phyloP scores from a whole-genome alignment of 306 rosid genomes.

The Senna siamea region DNA sequence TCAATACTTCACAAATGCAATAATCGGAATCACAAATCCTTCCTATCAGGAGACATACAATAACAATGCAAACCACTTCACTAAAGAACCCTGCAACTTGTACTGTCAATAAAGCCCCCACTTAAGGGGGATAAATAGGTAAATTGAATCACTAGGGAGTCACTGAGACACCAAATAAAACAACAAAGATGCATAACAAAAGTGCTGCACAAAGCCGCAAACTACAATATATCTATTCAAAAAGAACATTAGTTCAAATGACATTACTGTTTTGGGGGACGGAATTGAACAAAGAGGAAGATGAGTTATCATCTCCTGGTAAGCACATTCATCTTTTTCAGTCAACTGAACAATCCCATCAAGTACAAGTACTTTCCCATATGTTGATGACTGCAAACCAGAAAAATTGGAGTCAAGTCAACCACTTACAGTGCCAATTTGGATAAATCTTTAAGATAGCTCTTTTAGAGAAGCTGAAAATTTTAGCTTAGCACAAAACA shows the following conservation, averaged over 20 bases:
- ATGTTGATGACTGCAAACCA: constrained; percentile 64
- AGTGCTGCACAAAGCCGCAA: neutral
- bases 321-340: constrained; percentile 95
- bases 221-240: neutral
- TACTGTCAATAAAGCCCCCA: too few relatives aligned
- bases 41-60: neutral
- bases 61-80: neutral
- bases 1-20: neutral
- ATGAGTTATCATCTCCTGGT: constrained; percentile 97
- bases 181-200: neutral
- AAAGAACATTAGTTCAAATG: constrained; percentile 16
- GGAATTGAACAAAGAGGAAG: constrained; percentile 93
- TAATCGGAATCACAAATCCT: neutral
- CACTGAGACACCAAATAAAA: neutral
- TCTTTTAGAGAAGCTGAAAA: neutral
- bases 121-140: too few relatives aligned
- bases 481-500: neutral
- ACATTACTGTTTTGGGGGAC: constrained; percentile 73
- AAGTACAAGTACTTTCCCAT: constrained; percentile 93
- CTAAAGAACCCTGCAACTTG: too few relatives aligned
- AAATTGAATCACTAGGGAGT: neutral
- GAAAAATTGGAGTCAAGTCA: constrained; percentile 31
- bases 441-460: neutral
- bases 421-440: neutral
- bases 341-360: constrained; percentile 96